phyloP scores from a whole-genome alignment of 2,329 filamentous ascomycete genomes.

The Lasiodiplodia citricola region DNA sequence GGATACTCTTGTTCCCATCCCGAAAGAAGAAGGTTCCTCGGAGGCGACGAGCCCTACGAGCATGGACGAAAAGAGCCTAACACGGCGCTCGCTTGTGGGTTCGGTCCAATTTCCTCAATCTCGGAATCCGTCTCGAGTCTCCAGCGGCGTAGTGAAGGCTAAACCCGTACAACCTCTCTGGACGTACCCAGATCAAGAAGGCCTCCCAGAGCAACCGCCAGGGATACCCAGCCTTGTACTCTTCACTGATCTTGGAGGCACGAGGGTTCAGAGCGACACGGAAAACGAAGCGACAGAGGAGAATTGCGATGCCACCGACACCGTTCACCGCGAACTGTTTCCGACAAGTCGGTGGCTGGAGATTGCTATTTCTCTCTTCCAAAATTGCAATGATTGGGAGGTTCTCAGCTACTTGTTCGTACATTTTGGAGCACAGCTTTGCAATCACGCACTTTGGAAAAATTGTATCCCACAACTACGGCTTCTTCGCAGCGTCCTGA shows the following conservation, averaged over 20 bases:
- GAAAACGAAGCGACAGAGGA: neutral
- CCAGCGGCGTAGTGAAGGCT: constrained; percentile 26
- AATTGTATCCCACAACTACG: constrained; percentile 76
- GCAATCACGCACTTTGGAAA: constrained; percentile 85
- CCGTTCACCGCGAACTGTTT: constrained; percentile 15
- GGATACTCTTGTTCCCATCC: constrained; percentile 55
- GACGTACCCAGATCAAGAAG: constrained; percentile 52
- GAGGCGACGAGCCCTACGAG: constrained; percentile 29
- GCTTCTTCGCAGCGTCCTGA: constrained; percentile 75
- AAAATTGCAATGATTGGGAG: constrained; percentile 83
- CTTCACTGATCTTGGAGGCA: constrained; percentile 53
- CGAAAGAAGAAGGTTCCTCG: constrained; percentile 36
- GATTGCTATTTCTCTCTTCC: constrained; percentile 73
- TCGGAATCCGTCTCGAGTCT: constrained; percentile 3
- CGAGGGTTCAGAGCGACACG: neutral
- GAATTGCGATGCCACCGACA: neutral
- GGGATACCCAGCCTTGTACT: constrained; percentile 56
- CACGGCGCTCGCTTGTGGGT: constrained; percentile 3
- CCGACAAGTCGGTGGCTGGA: constrained; percentile 75
- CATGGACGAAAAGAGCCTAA: neutral
- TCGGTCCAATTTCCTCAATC: constrained; percentile 7
- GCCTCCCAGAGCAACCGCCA: constrained; percentile 60
- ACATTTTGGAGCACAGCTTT: constrained; percentile 84
- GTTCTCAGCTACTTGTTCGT: constrained; percentile 89
- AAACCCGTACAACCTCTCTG: constrained; percentile 54